Conservation (phyloP, 495 filamentous ascomycete species). For the Poronia punctata region DNA sequence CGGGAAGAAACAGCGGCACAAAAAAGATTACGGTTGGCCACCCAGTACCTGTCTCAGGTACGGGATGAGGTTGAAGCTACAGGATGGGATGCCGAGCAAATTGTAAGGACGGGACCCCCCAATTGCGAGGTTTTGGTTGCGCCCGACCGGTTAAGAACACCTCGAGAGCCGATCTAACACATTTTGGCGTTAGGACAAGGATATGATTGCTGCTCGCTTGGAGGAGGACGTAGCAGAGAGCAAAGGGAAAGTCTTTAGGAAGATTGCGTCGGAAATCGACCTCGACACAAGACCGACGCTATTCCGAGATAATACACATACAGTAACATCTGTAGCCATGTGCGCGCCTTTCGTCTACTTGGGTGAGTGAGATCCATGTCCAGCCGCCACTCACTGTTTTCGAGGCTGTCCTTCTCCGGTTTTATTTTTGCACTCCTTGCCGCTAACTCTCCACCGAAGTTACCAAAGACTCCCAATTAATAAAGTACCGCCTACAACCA, state of each 20-base stretch:
- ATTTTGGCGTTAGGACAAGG: slow-evolving; percentile 6
- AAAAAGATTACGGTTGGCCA: slow-evolving; percentile 77
- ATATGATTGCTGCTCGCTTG: slow-evolving; percentile 11
- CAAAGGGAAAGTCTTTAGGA: slow-evolving; percentile 82
- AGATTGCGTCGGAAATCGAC: slow-evolving; percentile 53
- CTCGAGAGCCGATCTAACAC: slow-evolving; percentile 1
- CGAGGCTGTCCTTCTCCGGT: background rate
- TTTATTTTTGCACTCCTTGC: background rate
- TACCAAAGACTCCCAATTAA: slow-evolving; percentile 72
- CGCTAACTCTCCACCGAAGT: slow-evolving; percentile 44
- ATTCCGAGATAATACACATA: slow-evolving; percentile 67
- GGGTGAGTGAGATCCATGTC: slow-evolving; percentile 1
- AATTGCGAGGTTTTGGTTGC: background rate
- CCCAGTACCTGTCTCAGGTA: slow-evolving; percentile 88
- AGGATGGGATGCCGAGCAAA: slow-evolving; percentile 88
- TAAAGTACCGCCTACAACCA: slow-evolving; percentile 77
- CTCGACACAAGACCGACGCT: slow-evolving; percentile 35
- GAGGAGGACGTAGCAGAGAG: slow-evolving; percentile 89
- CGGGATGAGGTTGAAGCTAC: slow-evolving; percentile 66
- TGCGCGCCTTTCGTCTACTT: slow-evolving; percentile 69
- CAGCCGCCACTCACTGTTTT: background rate
- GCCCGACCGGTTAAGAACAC: background rate
- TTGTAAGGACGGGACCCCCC: too few relatives aligned
- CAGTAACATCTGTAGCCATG: slow-evolving; percentile 72
- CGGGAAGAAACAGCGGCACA: slow-evolving; percentile 79